Evolutionary conservation across 2,329 filamentous ascomycete species (phyloP).

Genomic region (Byssothecium circinans): DNA sequence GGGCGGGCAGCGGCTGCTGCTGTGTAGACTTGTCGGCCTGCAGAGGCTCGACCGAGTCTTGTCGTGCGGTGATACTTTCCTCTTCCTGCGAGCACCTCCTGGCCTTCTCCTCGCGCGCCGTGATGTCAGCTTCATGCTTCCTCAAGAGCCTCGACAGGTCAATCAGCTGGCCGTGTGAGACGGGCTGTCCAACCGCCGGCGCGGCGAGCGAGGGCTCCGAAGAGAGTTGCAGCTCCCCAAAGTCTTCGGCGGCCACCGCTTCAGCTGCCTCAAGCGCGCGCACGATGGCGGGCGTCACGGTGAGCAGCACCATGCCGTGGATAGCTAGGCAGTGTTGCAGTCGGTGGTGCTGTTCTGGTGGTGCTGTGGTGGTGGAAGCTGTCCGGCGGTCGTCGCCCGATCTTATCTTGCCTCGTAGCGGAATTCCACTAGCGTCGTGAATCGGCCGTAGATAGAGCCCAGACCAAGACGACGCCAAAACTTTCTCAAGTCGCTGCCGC

Average conservation of each 20-base stretch:
- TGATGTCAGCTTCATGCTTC: conserved; percentile 15
- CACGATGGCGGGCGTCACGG: conserved; percentile 71
- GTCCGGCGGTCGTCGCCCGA: not conserved
- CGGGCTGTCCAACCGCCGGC: conserved; percentile 63
- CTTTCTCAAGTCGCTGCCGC: conserved; percentile 17
- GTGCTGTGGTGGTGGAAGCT: conserved; percentile 6
- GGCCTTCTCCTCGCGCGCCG: not conserved
- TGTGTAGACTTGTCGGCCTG: not conserved
- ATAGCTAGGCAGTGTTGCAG: not conserved
- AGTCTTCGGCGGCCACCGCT: conserved; percentile 18
- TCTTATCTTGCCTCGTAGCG: not conserved
- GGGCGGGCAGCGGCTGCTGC: not conserved
- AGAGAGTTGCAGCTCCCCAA: conserved; percentile 26
- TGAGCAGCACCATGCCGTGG: conserved; percentile 70
- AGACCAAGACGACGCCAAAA: too few relatives aligned
- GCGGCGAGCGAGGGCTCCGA: conserved; percentile 55
- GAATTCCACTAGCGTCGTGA: conserved; percentile 28
- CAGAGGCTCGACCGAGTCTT: too few relatives aligned
- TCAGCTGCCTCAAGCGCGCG: conserved; percentile 56
- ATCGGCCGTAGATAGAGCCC: too few relatives aligned
- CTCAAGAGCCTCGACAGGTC: conserved; percentile 60
- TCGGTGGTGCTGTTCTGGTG: conserved; percentile 2
- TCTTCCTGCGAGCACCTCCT: not conserved
- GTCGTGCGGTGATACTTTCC: too few relatives aligned
- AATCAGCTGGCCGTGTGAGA: conserved; percentile 71